A percentile compares a stretch with the other conserved stretches of the same genome.
Conservation (phyloP, 768 basidiomycete species). For the Tulasnella sp. region DNA sequence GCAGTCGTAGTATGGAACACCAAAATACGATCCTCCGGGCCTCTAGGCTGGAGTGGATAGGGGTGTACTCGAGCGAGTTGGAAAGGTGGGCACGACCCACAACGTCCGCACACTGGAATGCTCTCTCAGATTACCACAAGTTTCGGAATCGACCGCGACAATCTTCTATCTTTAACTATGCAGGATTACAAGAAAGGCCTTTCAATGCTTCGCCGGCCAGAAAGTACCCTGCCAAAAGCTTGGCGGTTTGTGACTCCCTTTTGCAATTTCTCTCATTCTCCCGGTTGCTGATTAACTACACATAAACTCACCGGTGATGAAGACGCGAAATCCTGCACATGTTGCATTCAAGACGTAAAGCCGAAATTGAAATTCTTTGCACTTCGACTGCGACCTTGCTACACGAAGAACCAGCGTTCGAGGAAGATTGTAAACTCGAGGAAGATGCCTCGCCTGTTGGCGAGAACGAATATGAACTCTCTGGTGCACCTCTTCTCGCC, state of each 20-base stretch:
- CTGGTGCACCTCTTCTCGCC: not conserved
- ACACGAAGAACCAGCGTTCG: not conserved
- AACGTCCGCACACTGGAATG: not conserved
- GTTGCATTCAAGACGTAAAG: constrained; percentile 72
- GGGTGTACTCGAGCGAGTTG: constrained; percentile 60
- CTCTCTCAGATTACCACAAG: constrained; percentile 28
- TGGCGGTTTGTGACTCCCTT: constrained; percentile 47
- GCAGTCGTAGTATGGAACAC: constrained; percentile 57
- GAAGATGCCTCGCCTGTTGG: not conserved
- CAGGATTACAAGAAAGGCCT: constrained; percentile 63
- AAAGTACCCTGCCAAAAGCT: constrained; percentile 35
- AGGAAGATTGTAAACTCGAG: not conserved
- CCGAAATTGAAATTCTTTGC: constrained; percentile 64
- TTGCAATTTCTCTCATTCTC: not conserved
- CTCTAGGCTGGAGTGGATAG: constrained; percentile 63
- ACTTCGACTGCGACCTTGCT: not conserved
- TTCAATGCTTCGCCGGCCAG: constrained; percentile 40
- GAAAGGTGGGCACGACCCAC: constrained; percentile 34
- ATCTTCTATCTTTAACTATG: constrained; percentile 53
- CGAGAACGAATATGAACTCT: not conserved
- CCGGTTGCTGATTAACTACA: not conserved
- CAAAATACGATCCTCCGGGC: constrained; percentile 60
- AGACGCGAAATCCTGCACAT: constrained; percentile 76
- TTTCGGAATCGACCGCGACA: constrained; percentile 45
- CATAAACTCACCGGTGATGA: not conserved